phyloP scores from a whole-genome alignment of 495 filamentous ascomycete genomes.

The Penicillium subrubescens region DNA sequence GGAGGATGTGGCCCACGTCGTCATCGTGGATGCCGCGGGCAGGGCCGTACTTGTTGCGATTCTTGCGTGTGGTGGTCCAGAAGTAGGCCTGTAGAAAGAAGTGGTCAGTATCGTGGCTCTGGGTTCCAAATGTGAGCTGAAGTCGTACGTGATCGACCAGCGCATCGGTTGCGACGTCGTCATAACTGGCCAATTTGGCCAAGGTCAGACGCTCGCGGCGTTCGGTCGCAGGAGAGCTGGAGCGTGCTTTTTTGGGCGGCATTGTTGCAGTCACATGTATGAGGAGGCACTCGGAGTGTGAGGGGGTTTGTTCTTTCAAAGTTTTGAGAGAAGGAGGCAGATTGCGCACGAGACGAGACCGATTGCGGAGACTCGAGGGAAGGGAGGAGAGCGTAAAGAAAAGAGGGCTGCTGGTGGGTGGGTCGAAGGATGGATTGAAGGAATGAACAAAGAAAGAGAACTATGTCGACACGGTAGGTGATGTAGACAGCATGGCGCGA shows the following conservation, averaged over 20 bases:
- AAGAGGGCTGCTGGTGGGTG: not conserved
- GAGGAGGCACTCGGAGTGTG: conserved; percentile 1
- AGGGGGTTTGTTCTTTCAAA: not conserved
- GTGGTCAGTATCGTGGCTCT: conserved; percentile 22
- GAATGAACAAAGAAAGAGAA: not conserved
- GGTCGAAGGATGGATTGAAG: not conserved
- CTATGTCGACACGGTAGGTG: not conserved
- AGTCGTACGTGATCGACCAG: conserved; percentile 87
- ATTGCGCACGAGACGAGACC: not conserved
- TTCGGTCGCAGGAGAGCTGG: conserved; percentile 39
- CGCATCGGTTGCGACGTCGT: conserved; percentile 94
- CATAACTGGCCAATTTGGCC: conserved; percentile 85
- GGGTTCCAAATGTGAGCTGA: conserved; percentile 6
- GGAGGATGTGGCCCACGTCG: conserved; percentile 76
- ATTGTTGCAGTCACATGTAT: conserved; percentile 23
- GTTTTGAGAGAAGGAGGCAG: not conserved
- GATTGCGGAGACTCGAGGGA: not conserved
- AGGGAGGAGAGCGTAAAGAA: not conserved
- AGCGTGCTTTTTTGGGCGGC: conserved; percentile 49
- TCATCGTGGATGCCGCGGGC: conserved; percentile 81
- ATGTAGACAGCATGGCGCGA: conserved; percentile 1
- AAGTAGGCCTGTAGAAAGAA: conserved; percentile 70
- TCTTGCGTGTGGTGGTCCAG: conserved; percentile 96
- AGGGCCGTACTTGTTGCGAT: conserved; percentile 81
- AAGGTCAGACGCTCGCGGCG: conserved; percentile 78